Evolutionary conservation across 495 filamentous ascomycete species (phyloP), one percentile per base, ranked within the genome.

Genomic region (Penicillium alfredii): DNA sequence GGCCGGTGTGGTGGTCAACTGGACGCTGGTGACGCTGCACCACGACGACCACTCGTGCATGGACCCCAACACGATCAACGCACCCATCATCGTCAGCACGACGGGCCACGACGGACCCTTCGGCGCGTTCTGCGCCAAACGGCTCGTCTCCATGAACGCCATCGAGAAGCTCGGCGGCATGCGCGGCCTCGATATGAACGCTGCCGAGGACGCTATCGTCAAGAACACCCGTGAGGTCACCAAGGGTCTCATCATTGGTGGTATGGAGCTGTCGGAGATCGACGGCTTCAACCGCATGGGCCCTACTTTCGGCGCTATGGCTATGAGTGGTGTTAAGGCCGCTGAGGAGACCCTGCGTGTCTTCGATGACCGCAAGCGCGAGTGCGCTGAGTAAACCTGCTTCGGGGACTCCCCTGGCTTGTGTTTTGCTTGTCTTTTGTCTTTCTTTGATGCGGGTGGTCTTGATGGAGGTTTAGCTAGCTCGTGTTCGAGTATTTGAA

Each of bases 21-120:
- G 88, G 88, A 92, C 88, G 1, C 73, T 94, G 13, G 87, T 93
- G 34, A 74, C 78, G 39, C 84, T 92, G 70, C 85, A 94, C 63
- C 88, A 94, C 58, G 84, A 88, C 59, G 86, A 89, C 64, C 86
- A 92, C 68, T 82, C 75, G 41, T 92, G 86, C 80, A 93, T 92
- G 86, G 88, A 94, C 60, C 88, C 88, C 44, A 94, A 88, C 73
- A 93, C 87, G 57, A 88, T 94, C 73, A 93, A 93, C 55, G 84
- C 85, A 3, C 85, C 87, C 2, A 58, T 94, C 38, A 68, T 92
- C 44, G 82, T 94, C 62, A 84, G 78, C 39, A 93, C 87, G 25
- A 93, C 88, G 7, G 88, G 88, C 21, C 88, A 94, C 48, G 88
- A 94, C 44, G 88, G 86, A 4, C 88, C 88, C 9, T 90, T 90